Conservation (phyloP, 2,329 filamentous ascomycete species). For the Ambrosiella cleistominuta region DNA sequence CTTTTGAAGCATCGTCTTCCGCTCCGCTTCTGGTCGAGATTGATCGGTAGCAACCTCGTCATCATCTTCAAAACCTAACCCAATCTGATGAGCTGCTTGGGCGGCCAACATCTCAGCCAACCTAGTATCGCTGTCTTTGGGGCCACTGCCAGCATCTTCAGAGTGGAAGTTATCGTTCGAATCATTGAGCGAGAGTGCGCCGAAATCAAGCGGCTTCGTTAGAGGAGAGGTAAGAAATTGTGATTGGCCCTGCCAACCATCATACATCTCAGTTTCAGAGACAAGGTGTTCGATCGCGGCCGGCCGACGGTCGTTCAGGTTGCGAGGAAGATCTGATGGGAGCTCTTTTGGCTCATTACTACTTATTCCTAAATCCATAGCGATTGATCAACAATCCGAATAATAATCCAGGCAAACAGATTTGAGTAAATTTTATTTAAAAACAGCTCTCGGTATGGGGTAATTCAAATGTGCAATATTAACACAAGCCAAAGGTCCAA, state of each 20-base stretch:
- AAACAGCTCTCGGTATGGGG: too few relatives aligned
- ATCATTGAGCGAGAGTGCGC: conserved; percentile 67
- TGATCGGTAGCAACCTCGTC: conserved; percentile 60
- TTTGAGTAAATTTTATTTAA: too few relatives aligned
- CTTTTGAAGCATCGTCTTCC: conserved; percentile 67
- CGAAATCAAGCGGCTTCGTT: conserved; percentile 68
- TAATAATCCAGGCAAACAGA: too few relatives aligned
- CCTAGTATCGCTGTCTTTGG: conserved; percentile 63
- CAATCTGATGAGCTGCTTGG: conserved; percentile 71
- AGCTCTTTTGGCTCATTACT: conserved; percentile 35
- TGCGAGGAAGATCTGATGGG: conserved; percentile 74
- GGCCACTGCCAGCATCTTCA: conserved; percentile 30
- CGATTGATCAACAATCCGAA: not conserved
- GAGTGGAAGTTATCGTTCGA: conserved; percentile 47
- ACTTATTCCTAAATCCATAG: conserved; percentile 42
- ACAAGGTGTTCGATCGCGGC: conserved; percentile 44
- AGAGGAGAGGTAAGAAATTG: conserved; percentile 81
- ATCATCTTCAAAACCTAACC: conserved; percentile 57
- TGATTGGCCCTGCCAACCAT: conserved; percentile 97
- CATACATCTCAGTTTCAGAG: conserved; percentile 88
- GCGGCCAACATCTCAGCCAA: conserved; percentile 92
- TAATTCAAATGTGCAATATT: too few relatives aligned
- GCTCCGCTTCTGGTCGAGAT: conserved; percentile 57
- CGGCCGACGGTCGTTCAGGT: conserved; percentile 69
- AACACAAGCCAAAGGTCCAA: too few relatives aligned